Conservation (phyloP, 2,329 filamentous ascomycete species). For the Clarireedia sp. region DNA sequence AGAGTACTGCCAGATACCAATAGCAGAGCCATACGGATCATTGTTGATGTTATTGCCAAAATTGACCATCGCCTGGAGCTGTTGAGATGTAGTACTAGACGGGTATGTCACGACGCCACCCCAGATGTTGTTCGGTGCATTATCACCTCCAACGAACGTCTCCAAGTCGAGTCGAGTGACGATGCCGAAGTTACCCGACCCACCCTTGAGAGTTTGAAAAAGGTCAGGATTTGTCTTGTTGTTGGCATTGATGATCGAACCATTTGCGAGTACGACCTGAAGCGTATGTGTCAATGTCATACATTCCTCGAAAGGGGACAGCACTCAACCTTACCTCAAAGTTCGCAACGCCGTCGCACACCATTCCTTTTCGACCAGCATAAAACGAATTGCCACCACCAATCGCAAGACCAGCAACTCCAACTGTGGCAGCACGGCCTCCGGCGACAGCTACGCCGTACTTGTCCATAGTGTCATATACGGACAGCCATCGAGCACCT, state of each 20-base stretch:
- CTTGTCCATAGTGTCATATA: neutral
- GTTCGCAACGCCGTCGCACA: constrained; percentile 13
- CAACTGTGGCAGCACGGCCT: constrained; percentile 12
- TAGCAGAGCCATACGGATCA: neutral
- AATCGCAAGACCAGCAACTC: constrained; percentile 16
- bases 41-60: neutral
- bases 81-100: neutral
- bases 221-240: constrained; percentile 38
- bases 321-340: constrained; percentile 2
- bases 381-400: constrained; percentile 22
- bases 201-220: constrained; percentile 46
- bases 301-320: neutral
- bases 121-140: constrained; percentile 7
- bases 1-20: neutral
- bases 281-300: neutral
- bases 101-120: constrained; percentile 8
- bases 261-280: constrained; percentile 36
- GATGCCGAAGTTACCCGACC: constrained; percentile 36
- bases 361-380: constrained; percentile 14
- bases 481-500: constrained; percentile 31
- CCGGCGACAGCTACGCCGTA: constrained; percentile 9
- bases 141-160: constrained; percentile 22
- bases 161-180: constrained; percentile 40
- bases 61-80: neutral
- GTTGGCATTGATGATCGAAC: constrained; percentile 39